Evolutionary conservation across 331 rosid genomes (phyloP).

Genomic region (Cydonia oblonga): DNA sequence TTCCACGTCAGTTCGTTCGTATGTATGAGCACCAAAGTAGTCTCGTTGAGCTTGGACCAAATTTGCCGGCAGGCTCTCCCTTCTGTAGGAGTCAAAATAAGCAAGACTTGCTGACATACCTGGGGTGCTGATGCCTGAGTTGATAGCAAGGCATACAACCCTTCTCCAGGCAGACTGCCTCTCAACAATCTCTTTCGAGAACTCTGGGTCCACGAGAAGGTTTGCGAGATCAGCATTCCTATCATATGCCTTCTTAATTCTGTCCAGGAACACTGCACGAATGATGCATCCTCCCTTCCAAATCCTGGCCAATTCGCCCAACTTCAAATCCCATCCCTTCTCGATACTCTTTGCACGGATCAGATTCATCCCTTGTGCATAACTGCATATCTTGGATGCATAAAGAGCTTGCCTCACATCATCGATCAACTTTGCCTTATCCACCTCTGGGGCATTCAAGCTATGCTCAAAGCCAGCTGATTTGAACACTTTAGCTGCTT

Average conservation of each 20-base stretch:
- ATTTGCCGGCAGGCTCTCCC: constrained; percentile 68
- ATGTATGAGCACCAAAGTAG: constrained; percentile 87
- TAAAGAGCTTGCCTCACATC: constrained; percentile 83
- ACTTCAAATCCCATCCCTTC: constrained; percentile 63
- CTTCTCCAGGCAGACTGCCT: constrained; percentile 75
- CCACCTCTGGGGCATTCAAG: constrained; percentile 37
- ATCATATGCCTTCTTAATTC: constrained; percentile 75
- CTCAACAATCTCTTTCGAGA: constrained; percentile 67
- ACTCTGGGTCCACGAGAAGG: constrained; percentile 82
- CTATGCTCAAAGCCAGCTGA: constrained; percentile 46
- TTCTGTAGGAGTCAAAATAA: constrained; percentile 60
- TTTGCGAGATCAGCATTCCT: constrained; percentile 60
- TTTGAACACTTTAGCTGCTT: constrained; percentile 61
- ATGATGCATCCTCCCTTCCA: constrained; percentile 95
- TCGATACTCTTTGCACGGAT: constrained; percentile 79
- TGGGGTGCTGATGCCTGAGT: constrained; percentile 69
- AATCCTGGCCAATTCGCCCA: constrained; percentile 75
- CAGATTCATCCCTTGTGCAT: constrained; percentile 86
- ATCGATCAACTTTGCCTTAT: constrained; percentile 57
- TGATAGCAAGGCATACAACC: constrained; percentile 72
- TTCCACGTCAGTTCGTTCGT: constrained; percentile 56
- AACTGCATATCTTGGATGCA: constrained; percentile 79
- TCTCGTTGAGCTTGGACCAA: constrained; percentile 87
- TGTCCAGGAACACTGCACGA: constrained; percentile 63
- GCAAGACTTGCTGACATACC: constrained; percentile 92